Evolutionary conservation across 768 basidiomycete species (phyloP).

Genomic region (Pholiota microspora): DNA sequence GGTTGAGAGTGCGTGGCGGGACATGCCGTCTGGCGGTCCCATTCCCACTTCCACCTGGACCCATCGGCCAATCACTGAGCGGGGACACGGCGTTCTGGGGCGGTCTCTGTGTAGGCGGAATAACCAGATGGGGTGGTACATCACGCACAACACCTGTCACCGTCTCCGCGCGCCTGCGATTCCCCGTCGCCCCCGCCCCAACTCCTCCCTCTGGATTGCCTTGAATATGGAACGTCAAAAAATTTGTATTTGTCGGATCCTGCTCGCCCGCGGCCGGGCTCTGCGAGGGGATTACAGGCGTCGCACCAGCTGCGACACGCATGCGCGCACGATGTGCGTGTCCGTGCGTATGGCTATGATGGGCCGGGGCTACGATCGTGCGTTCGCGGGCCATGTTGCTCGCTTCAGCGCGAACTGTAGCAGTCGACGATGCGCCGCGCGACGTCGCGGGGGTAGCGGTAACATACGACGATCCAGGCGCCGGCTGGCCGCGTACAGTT

Average conservation of each 20-base stretch:
- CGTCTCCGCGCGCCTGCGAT: conserved; percentile 7
- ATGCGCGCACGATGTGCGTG: background rate
- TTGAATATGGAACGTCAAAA: conserved; percentile 21
- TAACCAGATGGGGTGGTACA: background rate
- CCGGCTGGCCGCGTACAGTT: background rate
- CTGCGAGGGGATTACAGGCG: background rate
- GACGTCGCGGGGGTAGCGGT: conserved; percentile 4
- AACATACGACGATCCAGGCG: conserved; percentile 2
- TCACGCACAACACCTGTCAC: background rate
- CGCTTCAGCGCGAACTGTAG: conserved; percentile 13
- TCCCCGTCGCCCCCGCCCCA: background rate
- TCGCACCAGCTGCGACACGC: background rate
- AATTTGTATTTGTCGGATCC: conserved; percentile 16
- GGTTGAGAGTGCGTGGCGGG: background rate
- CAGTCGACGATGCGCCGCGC: background rate
- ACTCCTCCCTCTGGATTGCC: background rate
- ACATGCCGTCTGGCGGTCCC: background rate
- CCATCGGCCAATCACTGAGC: background rate
- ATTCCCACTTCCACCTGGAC: background rate
- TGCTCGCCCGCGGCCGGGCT: conserved; percentile 4
- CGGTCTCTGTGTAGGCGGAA: background rate
- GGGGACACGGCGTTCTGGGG: background rate
- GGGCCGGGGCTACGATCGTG: conserved; percentile 14
- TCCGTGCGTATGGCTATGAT: background rate
- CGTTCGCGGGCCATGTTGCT: conserved; percentile 20